A percentile compares a stretch with the other conserved stretches of the same genome.
These are phyloP conservation scores for Dionaea muscipula DNA, from an alignment of 179 eudicot species.

Conservation along the genomic window DNA sequence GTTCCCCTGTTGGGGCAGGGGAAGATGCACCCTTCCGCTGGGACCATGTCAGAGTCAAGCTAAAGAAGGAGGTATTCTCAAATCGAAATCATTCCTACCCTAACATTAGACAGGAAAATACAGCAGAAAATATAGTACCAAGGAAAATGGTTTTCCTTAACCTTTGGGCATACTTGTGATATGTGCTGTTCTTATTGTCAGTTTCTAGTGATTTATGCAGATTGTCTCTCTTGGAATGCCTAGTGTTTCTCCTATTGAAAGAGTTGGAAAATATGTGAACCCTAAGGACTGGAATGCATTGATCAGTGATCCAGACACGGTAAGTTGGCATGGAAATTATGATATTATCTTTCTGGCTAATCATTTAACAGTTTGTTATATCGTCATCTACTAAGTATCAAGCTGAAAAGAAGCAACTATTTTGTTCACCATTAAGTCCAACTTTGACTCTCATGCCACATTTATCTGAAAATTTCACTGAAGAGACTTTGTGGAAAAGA, in stretches of 20 bases:
- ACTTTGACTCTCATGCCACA: too few species aligned
- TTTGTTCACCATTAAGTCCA: too few species aligned
- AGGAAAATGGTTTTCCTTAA: not conserved
- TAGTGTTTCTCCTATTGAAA: conserved; percentile 67
- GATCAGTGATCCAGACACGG: conserved; percentile 79
- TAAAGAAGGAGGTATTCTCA: conserved; percentile 87
- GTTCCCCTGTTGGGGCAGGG: conserved; percentile 96
- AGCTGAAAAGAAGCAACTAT: too few species aligned
- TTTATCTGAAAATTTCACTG: too few species aligned
- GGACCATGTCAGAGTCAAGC: conserved; percentile 97
- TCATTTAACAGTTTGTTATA: too few species aligned
- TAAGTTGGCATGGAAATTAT: conserved; percentile 18
- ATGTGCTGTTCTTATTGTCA: too few species aligned
- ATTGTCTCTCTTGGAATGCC: conserved; percentile 97
- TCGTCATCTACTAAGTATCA: too few species aligned
- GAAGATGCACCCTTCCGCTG: conserved; percentile 97
- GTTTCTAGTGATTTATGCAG: conserved; percentile 22
- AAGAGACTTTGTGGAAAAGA: too few species aligned
- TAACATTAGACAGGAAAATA: too few species aligned
- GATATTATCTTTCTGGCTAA: not conserved
- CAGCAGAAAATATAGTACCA: too few species aligned
- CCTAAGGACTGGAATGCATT: conserved; percentile 78
- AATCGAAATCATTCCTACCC: too few species aligned
- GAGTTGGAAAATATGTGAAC: conserved; percentile 74
- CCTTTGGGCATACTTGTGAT: not conserved